Percentiles rank a stretch among this genome's conserved stretches.
Conservation (phyloP, 1,139 yeast species). For the Lodderomyces orthopsilosis region DNA sequence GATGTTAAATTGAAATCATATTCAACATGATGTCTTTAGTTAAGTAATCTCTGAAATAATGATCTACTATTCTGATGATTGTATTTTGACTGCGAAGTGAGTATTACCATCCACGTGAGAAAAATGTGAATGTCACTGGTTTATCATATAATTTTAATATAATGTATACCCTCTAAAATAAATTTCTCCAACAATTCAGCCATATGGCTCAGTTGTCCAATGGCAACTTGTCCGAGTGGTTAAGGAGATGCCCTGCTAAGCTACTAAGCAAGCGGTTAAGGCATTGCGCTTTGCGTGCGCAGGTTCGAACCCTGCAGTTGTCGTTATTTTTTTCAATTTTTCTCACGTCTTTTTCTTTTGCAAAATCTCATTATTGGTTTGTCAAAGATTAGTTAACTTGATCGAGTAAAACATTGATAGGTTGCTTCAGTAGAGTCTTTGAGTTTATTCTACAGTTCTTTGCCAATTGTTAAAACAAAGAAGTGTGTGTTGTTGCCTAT, state of each 20-base stretch:
- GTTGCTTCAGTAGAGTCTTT: too few species aligned
- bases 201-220: conserved; percentile 1
- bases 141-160: neutral
- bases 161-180: neutral
- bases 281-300: conserved; percentile 79
- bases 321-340: conserved; percentile 34
- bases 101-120: neutral
- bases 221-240: conserved; percentile 77
- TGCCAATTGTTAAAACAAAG: too few species aligned
- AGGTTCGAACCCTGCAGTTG: conserved; percentile 90
- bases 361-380: neutral
- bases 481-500: too few species aligned
- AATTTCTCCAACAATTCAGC: conserved; percentile 1
- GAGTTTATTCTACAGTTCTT: too few species aligned
- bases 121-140: neutral
- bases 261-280: conserved; percentile 3
- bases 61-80: neutral
- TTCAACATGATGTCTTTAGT: too few species aligned
- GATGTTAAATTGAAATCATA: too few species aligned
- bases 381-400: too few species aligned
- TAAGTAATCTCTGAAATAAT: too few species aligned
- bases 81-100: too few species aligned
- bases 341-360: conserved; percentile 11
- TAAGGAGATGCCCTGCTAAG: conserved; percentile 50
- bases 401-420: too few species aligned